Base-by-base conservation (phyloP, 306 rosid genomes). In the Glycine tomentella region DNA sequence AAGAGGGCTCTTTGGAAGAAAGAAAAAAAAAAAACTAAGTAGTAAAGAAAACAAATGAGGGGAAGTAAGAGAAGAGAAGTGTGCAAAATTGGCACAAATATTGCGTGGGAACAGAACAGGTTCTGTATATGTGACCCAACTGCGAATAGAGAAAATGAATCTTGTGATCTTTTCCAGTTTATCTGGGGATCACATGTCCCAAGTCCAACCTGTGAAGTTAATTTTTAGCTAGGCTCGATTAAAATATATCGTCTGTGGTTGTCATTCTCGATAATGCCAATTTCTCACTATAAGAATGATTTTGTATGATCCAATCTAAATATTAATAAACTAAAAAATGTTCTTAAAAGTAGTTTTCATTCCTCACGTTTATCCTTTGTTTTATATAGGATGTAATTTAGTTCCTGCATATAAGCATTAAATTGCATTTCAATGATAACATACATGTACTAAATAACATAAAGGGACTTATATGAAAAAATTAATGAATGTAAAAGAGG, bases 151-250 rank as follows among this genome's bases (percentile, higher is more conserved):
- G 44, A 53, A 64, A 74, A 10, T 62, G 46, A 42, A 70, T 65
- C 83, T 71, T 80, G 85, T 83, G 87, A 80, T 67, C 82, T 70
- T 80, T 51, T 86, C 81, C 53, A 25, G 17, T 51, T 81, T 78
- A 42, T 8, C 5, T 11, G 75, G 49, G 14, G 12, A 34, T 34
- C 38, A 34, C 38, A 34, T 34, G 38, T 34, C 38, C 38, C 38
- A 34, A 86, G 44, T 67, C 78, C 61, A 50, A 76, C 81, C 42
- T 55, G 66, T 66, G 83, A 84, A 25, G 20, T 20, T 20, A 20
- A 36, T 16, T 56, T 70, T 78, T 61, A 55, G 34, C 20, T 20
- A 20, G 20, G 20, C 20, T 20, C 20, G 20, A 59, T 49, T 62
- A 42, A 82, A 57, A 33, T 75, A 52, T 78, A 84, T 75, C 71